Evolutionary conservation across 306 rosid species (phyloP), one percentile per base, ranked within the genome.

Genomic region (Hylodesmum podocarpum): DNA sequence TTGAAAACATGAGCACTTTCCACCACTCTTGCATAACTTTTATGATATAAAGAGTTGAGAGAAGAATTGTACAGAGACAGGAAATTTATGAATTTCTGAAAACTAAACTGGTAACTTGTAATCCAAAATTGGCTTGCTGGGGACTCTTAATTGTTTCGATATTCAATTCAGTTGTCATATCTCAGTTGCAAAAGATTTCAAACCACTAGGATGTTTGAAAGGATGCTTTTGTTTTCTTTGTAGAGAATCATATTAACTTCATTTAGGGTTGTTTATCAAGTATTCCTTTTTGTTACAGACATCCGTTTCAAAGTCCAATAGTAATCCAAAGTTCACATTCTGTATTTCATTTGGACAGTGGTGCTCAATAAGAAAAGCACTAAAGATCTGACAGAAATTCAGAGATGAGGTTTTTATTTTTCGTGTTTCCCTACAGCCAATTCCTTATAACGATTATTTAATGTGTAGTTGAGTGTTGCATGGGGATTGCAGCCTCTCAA

Each of bases 301-400:
- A 27, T 40, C 14, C 18, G 13, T 58, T 39, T 33, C 41, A 57
- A 57, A 57, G 16, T 43, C 33, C 69, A 41, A 41, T 50, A 70
- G 51, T 13, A 11, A 24, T 28, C 39, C 58, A 58, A 58, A 58
- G 47, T 21, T 40, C 19, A 22, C 29, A 11, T 27, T 57, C 11
- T 25, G 54, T 55, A 14, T 40, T 73, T 27, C 55, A 55, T 72
- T 41, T 72, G 54, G 28, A 55, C 54, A 55, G 7, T 58, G 53
- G 18, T 72, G 34, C 33, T 33, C 63, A 19, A 33, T 71, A 75
- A 62, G 36, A 62, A 61, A 25, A 62, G 31, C 69, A 57, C 29
- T 41, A 41, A 57, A 27, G 21, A 46, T 57, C 69, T 16, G 43
- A 5, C 21, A 39, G 15, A 73, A 73, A 61, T 61, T 62, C 62